Percentiles rank a stretch among this genome's conserved stretches.
Conservation (phyloP, 495 filamentous ascomycete genomes). For the Jackrogersella minutella region DNA sequence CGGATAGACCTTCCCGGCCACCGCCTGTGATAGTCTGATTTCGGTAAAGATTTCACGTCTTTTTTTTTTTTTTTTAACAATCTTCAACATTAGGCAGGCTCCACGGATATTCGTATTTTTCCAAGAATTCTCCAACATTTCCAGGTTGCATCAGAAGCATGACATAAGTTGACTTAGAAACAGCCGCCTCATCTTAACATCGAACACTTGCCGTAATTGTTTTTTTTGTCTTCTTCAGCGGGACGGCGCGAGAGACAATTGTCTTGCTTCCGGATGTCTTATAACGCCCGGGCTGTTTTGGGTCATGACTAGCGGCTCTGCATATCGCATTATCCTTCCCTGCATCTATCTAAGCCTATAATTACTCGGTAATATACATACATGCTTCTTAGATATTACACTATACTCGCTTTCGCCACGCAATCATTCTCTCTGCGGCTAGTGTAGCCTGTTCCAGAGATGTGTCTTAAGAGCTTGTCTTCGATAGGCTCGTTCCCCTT, state of each 20-base stretch:
- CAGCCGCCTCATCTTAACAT: slow-evolving; percentile 4
- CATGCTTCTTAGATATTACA: not conserved
- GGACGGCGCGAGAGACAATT: slow-evolving; percentile 16
- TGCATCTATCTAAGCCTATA: slow-evolving; percentile 36
- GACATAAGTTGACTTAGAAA: slow-evolving; percentile 13
- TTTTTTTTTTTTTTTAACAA: not conserved
- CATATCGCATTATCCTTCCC: slow-evolving; percentile 26
- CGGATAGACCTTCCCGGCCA: slow-evolving; percentile 32
- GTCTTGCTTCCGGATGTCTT: slow-evolving; percentile 4
- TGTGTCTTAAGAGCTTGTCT: slow-evolving; percentile 17
- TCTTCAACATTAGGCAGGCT: not conserved
- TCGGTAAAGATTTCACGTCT: slow-evolving; percentile 14
- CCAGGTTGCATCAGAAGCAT: slow-evolving; percentile 11
- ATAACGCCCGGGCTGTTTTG: slow-evolving; percentile 11
- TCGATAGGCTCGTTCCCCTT: not conserved
- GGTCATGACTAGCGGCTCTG: slow-evolving; percentile 17
- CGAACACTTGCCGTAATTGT: slow-evolving; percentile 12
- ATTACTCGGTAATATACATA: slow-evolving; percentile 1
- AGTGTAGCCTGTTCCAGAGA: not conserved
- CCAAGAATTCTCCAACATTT: not conserved
- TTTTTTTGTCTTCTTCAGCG: slow-evolving; percentile 19
- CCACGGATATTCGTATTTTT: not conserved
- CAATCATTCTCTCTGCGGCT: slow-evolving; percentile 8
- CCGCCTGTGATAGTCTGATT: slow-evolving; percentile 26
- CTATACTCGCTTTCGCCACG: slow-evolving; percentile 14